A percentile compares a stretch with the other conserved stretches of the same genome.
phyloP scores from a whole-genome alignment of 139 green algal genomes.

The Coelastrella sp. region DNA sequence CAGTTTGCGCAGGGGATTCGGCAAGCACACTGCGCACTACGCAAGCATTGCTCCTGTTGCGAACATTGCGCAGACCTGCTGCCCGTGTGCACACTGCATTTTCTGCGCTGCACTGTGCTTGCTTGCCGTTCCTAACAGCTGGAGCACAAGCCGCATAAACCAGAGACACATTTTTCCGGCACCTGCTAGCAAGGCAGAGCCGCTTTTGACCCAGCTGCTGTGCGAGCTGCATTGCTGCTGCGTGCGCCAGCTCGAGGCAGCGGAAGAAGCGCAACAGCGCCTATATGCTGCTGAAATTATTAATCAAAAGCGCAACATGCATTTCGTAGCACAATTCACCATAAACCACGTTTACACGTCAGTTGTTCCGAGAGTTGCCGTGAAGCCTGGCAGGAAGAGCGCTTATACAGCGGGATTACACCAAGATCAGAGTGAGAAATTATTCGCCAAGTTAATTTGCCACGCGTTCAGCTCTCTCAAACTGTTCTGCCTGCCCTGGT shows the following conservation, averaged over 20 bases:
- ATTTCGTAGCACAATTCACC: neutral
- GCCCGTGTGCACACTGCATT: neutral
- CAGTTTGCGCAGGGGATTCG: neutral
- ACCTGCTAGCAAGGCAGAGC: neutral
- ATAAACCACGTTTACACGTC: neutral
- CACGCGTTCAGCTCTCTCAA: too few relatives aligned
- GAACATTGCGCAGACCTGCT: neutral
- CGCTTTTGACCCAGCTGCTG: conserved; percentile 9
- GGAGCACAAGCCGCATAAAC: neutral
- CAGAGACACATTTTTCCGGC: neutral
- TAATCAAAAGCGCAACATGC: neutral
- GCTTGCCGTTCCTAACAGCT: neutral
- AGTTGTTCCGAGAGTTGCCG: neutral
- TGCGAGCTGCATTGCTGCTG: conserved; percentile 17
- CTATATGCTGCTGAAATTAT: neutral
- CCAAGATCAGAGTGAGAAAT: too few relatives aligned
- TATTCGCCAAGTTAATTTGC: too few relatives aligned
- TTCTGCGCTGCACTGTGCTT: neutral
- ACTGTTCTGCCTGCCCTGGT: too few relatives aligned
- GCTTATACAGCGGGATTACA: too few relatives aligned
- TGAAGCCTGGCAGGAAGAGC: neutral
- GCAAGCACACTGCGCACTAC: conserved; percentile 40
- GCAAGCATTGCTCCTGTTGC: neutral
- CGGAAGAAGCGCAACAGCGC: neutral
- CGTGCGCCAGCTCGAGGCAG: neutral